A percentile compares a stretch with the other conserved stretches of the same genome.
These are phyloP conservation scores for Pseudonitzschia delicatissima DNA, from an alignment of 108 stramenopile genomes.

Conservation along the genomic window DNA sequence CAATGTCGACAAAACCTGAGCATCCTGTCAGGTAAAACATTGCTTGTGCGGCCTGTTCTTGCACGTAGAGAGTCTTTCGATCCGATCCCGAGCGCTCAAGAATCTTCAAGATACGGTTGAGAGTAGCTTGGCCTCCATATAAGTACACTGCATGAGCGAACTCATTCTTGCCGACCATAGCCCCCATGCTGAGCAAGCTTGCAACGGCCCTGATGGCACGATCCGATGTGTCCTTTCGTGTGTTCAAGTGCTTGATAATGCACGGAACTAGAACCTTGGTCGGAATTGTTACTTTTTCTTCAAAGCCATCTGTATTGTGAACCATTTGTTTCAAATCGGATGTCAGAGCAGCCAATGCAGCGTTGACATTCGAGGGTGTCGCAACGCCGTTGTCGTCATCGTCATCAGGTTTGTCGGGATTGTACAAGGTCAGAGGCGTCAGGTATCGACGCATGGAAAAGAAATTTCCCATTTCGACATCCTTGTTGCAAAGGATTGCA, in stretches of 20 bases:
- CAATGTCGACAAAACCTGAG: slow-evolving; percentile 30
- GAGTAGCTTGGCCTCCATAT: slow-evolving; percentile 27
- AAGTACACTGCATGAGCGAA: slow-evolving; percentile 40
- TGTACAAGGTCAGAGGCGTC: slow-evolving; percentile 64
- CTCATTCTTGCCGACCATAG: slow-evolving; percentile 48
- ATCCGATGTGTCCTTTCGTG: slow-evolving; percentile 46
- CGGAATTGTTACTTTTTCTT: slow-evolving; percentile 55
- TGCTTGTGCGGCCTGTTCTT: slow-evolving; percentile 70
- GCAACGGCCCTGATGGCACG: slow-evolving; percentile 65
- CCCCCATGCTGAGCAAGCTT: slow-evolving; percentile 56
- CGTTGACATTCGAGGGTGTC: slow-evolving; percentile 52
- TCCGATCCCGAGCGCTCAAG: slow-evolving; percentile 75
- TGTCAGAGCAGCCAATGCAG: slow-evolving; percentile 63
- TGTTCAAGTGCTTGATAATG: slow-evolving; percentile 57
- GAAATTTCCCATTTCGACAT: slow-evolving; percentile 80
- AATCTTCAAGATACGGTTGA: slow-evolving; percentile 55
- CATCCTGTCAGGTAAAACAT: slow-evolving; percentile 81
- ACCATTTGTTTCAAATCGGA: slow-evolving; percentile 64
- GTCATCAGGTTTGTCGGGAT: slow-evolving; percentile 29
- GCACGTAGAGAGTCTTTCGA: slow-evolving; percentile 58
- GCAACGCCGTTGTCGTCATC: slow-evolving; percentile 36
- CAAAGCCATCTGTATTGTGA: slow-evolving; percentile 35
- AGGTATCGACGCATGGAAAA: slow-evolving; percentile 79
- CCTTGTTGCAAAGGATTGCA: slow-evolving; percentile 68
- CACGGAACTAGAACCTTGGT: slow-evolving; percentile 55